A percentile compares a stretch with the other conserved stretches of the same genome.
Evolutionary conservation across 176 grass and related monocot species (phyloP).

Genomic region (Rhipidocladum racemiflorum): DNA sequence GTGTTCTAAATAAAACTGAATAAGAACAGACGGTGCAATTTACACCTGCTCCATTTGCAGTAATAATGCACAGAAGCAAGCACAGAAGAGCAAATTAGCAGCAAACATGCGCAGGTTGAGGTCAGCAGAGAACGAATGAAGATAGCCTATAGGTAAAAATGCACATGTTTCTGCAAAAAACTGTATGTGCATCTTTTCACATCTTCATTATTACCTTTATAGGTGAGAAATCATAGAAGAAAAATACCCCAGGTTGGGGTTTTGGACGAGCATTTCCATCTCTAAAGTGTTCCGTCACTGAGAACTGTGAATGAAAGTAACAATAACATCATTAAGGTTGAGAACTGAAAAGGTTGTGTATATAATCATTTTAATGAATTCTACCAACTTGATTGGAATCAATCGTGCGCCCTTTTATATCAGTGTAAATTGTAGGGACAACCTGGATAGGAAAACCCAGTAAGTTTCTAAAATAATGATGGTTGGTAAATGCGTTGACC

Average conservation of each 20-base stretch:
- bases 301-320: slow-evolving; percentile 61
- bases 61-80: neutral
- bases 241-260: slow-evolving; percentile 72
- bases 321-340: slow-evolving; percentile 14
- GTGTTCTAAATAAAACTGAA: neutral
- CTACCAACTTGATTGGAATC: slow-evolving; percentile 75
- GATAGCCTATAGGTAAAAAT: neutral
- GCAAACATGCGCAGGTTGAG: neutral
- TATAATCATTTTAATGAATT: slow-evolving; percentile 25
- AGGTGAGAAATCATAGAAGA: slow-evolving; percentile 97
- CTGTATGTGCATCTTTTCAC: neutral
- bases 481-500: slow-evolving; percentile 8
- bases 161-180: neutral
- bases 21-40: neutral
- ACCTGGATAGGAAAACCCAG: slow-evolving; percentile 50
- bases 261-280: slow-evolving; percentile 64
- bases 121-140: neutral
- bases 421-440: slow-evolving; percentile 86
- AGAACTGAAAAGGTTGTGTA: neutral
- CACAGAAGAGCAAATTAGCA: neutral
- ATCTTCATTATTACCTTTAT: slow-evolving; percentile 67
- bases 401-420: slow-evolving; percentile 71
- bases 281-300: slow-evolving; percentile 88
- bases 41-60: neutral
- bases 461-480: slow-evolving; percentile 11